phyloP scores from a whole-genome alignment of 225 moss, liverwort and hornwort genomes.

The Neckera pumila region DNA sequence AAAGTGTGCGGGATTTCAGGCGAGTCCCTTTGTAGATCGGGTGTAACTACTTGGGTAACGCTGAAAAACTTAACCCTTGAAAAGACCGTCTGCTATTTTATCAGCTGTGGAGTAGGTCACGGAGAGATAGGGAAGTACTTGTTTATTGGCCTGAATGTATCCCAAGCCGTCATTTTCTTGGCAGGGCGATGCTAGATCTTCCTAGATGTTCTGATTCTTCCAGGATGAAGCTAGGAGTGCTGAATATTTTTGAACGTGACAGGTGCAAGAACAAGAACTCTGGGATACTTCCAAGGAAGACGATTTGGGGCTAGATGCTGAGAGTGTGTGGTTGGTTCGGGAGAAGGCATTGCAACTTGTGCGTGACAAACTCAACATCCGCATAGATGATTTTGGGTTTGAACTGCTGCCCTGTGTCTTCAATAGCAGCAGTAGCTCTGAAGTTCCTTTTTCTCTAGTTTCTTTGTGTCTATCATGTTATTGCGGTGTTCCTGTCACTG shows the following conservation, averaged over 20 bases:
- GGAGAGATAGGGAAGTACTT: background rate
- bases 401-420: conserved; percentile 39
- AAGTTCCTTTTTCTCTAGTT: background rate
- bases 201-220: background rate
- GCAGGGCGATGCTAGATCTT: background rate
- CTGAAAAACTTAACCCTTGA: background rate
- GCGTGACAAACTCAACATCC: conserved; percentile 53
- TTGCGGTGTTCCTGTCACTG: background rate
- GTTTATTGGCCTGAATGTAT: background rate
- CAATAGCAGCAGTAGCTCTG: background rate
- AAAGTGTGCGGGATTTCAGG: conserved; percentile 44
- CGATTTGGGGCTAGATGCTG: conserved; percentile 32
- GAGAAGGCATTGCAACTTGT: conserved; percentile 59
- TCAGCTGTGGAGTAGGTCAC: background rate
- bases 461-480: background rate
- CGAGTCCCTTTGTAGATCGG: conserved; percentile 32
- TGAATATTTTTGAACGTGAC: conserved; percentile 5
- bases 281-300: conserved; percentile 35
- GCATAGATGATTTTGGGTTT: conserved; percentile 49
- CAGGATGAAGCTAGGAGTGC: background rate
- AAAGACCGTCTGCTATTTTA: background rate
- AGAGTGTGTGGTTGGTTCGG: conserved; percentile 40
- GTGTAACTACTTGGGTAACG: conserved; percentile 39
- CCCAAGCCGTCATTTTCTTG: background rate
- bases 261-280: conserved; percentile 35